Evolutionary conservation across 2,329 filamentous ascomycete genomes (phyloP), one percentile per base, ranked within the genome.

Genomic region (Aspergillus intermedius): DNA sequence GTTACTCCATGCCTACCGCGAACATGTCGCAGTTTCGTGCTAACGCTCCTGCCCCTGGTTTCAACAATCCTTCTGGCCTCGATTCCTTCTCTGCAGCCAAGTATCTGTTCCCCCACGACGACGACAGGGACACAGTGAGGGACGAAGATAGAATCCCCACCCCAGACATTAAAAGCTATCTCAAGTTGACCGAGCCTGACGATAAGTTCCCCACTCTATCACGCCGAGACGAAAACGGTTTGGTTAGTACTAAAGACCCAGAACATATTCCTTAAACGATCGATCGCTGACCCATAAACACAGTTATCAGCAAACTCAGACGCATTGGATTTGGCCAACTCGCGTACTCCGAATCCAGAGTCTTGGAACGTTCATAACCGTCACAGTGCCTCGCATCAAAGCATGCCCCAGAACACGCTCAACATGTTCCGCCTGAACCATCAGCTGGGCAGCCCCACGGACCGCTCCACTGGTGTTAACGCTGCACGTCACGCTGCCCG

Each of bases 1-100:
- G 91, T 55, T 95, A 95, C 70, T 96, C 91, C 4, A 91, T 96
- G 87, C 91, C 91, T 28, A 87, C 91, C 45, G 88, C 61, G 30
- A 67, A 65, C 17, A 54, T 68, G 35, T 60, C 60, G 43, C 58
- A 66, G 22, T 49, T 63, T 23, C 64, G 65, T n/a, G 57, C 65
- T 1, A 63, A 56, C 19, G 49, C 59, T 12, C 57, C 61, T 35
- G 49, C 59, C 12, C 37, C 37, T 40, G 58, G 53, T 15, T 67
- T 64, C 47, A 63, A 55, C 47, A 59, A 55, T 30, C 50, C 52
- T 10, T 55, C 62, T n/a, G 80, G 80, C 35, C 74, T 95, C 49
- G 90, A 93, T 53, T 85, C 88, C 57, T 89, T 89, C 61, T 91
- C 93, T 71, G 90, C 88, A 10, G 81, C 88, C 22, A 84, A 87